A percentile compares a stretch with the other conserved stretches of the same genome.
These are phyloP conservation scores for Tremella fuciformis DNA, from an alignment of 768 basidiomycete species.

Conservation along the genomic window DNA sequence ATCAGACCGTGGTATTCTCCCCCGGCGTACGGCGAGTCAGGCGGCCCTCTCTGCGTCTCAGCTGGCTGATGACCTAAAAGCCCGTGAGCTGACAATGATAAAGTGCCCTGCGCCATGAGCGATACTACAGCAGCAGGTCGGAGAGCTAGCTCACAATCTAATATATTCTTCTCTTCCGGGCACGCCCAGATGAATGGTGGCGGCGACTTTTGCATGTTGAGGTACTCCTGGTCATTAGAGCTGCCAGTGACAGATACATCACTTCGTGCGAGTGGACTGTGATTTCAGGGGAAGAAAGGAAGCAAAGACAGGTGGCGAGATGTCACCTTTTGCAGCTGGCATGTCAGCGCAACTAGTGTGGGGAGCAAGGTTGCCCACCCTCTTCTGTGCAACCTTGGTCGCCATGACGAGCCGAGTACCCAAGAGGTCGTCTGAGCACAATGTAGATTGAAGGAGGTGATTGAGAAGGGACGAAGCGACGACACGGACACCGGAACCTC, in stretches of 20 bases:
- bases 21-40: conserved; percentile 82
- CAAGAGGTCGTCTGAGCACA: too few species aligned
- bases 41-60: conserved; percentile 73
- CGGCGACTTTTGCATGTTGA: conserved; percentile 80
- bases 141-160: conserved; percentile 70
- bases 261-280: background rate
- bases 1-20: conserved; percentile 95
- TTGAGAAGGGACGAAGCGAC: too few species aligned
- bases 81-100: conserved; percentile 66
- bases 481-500: too few species aligned
- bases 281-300: background rate
- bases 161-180: conserved; percentile 96
- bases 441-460: too few species aligned
- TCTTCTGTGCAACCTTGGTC: conserved; percentile 49
- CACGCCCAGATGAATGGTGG: conserved; percentile 94
- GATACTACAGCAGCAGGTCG: background rate
- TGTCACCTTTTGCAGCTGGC: conserved; percentile 16
- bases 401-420: conserved; percentile 29
- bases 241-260: background rate
- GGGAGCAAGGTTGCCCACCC: conserved; percentile 31
- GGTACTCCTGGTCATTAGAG: conserved; percentile 14
- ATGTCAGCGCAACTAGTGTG: background rate
- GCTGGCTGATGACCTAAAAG: background rate
- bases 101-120: conserved; percentile 70
- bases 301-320: background rate